Evolutionary conservation across 768 basidiomycete genomes (phyloP).

Genomic region (Boletus sp.): DNA sequence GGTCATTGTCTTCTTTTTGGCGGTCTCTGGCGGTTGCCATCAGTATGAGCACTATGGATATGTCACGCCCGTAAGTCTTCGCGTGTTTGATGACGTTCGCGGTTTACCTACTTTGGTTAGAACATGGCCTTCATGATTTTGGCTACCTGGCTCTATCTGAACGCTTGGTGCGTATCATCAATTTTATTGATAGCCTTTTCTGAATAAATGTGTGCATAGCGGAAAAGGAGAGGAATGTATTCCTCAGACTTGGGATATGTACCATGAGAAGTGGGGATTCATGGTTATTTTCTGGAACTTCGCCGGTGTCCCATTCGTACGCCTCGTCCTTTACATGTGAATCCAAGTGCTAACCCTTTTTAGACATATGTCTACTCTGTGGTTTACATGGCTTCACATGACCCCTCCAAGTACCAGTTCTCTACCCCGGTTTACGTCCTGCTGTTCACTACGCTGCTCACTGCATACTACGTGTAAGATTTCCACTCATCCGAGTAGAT

Average conservation of each 20-base stretch:
- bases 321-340: conserved; percentile 22
- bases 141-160: conserved; percentile 94
- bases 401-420: conserved; percentile 85
- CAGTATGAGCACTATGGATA: conserved; percentile 93
- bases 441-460: conserved; percentile 73
- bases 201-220: conserved; percentile 35
- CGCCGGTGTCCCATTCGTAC: conserved; percentile 87
- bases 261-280: conserved; percentile 98
- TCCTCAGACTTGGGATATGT: conserved; percentile 99
- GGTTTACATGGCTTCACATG: conserved; percentile 95
- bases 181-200: neutral
- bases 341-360: neutral
- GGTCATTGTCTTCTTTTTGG: conserved; percentile 92
- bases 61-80: conserved; percentile 73
- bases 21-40: conserved; percentile 91
- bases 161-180: conserved; percentile 68
- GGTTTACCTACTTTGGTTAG: conserved; percentile 36
- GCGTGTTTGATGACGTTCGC: neutral
- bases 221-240: conserved; percentile 94
- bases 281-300: conserved; percentile 99
- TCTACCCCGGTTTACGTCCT: conserved; percentile 70
- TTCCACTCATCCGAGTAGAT: neutral
- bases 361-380: conserved; percentile 97
- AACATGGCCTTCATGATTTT: conserved; percentile 97
- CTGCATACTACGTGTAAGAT: conserved; percentile 81